Evolutionary conservation across 140 eudicot species (phyloP).

Genomic region (Anethum foeniculum): DNA sequence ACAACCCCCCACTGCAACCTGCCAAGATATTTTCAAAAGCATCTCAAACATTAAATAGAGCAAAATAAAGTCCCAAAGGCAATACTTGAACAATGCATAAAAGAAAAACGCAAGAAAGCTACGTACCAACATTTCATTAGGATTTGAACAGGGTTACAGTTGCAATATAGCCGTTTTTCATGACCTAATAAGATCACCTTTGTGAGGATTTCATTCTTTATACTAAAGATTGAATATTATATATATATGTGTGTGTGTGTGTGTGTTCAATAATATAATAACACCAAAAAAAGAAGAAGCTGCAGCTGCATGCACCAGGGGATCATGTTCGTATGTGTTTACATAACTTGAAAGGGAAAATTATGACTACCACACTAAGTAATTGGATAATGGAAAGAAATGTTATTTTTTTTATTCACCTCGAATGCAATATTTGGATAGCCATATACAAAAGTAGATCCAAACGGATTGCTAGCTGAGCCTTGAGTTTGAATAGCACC

Average conservation of each 20-base stretch:
- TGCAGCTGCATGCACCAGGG: background rate
- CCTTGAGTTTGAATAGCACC: conserved; percentile 97
- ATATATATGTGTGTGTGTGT: too few species aligned
- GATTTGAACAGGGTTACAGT: conserved; percentile 93
- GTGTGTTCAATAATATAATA: background rate
- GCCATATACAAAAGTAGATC: conserved; percentile 94
- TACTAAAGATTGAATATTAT: background rate
- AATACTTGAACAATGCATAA: background rate
- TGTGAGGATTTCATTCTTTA: conserved; percentile 3
- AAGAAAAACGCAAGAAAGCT: background rate
- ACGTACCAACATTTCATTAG: conserved; percentile 30
- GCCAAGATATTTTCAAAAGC: conserved; percentile 9
- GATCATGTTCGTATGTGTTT: background rate
- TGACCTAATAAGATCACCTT: conserved; percentile 43
- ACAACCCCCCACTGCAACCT: conserved; percentile 7
- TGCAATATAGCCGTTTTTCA: conserved; percentile 92
- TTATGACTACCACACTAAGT: background rate
- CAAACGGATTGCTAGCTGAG: conserved; percentile 85
- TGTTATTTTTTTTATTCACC: background rate
- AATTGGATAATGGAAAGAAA: background rate
- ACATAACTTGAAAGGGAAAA: background rate
- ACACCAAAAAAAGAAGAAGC: background rate
- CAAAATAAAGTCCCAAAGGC: background rate
- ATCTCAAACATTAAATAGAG: background rate
- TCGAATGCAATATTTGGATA: conserved; percentile 61